Evolutionary conservation across 371 early-diverging fungal genomes (phyloP).

Genomic region (Mortierella sp.): DNA sequence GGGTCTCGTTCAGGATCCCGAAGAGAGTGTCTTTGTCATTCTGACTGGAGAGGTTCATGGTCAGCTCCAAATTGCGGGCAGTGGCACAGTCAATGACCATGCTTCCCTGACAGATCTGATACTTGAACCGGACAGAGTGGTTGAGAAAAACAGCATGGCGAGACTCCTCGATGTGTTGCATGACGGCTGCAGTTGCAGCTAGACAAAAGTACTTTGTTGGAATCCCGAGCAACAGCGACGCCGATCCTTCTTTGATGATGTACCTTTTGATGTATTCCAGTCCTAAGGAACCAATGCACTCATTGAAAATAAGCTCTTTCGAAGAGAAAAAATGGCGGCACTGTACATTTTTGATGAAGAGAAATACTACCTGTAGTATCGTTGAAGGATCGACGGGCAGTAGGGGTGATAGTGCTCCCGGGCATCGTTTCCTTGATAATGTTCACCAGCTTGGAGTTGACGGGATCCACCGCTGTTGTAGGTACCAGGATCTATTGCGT

Average conservation of each 20-base stretch:
- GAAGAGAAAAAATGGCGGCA: not conserved
- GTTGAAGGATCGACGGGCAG: constrained; percentile 72
- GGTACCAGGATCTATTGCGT: constrained; percentile 60
- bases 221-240: constrained; percentile 60
- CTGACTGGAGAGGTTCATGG: constrained; percentile 61
- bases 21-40: constrained; percentile 66
- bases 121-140: constrained; percentile 76
- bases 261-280: constrained; percentile 64
- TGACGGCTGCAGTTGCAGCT: constrained; percentile 43
- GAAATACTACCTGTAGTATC: constrained; percentile 65
- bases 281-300: constrained; percentile 43
- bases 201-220: constrained; percentile 65
- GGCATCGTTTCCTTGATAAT: constrained; percentile 67
- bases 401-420: constrained; percentile 60
- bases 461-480: constrained; percentile 59
- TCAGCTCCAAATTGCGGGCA: constrained; percentile 77
- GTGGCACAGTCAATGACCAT: constrained; percentile 75
- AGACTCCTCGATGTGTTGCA: constrained; percentile 68
- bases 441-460: constrained; percentile 62
- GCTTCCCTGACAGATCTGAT: constrained; percentile 71
- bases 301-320: not conserved
- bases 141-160: constrained; percentile 65
- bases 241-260: constrained; percentile 62
- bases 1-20: constrained; percentile 70
- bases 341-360: not conserved